phyloP scores from a whole-genome alignment of 2,329 filamentous ascomycete species.

The Anisogramma anomala region DNA sequence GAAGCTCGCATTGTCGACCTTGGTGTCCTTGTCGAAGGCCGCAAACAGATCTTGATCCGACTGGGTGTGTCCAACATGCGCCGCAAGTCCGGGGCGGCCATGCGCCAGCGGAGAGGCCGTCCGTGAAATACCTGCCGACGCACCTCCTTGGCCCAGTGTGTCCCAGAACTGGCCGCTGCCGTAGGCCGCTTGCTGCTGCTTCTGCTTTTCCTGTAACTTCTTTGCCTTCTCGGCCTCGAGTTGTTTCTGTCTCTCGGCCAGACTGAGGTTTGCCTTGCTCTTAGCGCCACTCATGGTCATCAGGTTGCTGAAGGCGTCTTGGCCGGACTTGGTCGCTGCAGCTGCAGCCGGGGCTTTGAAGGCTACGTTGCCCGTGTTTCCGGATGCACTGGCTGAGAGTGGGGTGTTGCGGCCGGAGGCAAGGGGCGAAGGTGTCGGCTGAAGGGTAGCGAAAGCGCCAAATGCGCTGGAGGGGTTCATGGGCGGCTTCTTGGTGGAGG shows the following conservation, averaged over 20 bases:
- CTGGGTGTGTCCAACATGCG: constrained; percentile 23
- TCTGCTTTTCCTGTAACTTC: constrained; percentile 64
- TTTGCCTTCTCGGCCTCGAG: constrained; percentile 53
- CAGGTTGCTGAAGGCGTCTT: constrained; percentile 70
- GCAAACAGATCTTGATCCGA: constrained; percentile 56
- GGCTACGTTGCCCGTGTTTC: constrained; percentile 21
- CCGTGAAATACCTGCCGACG: constrained; percentile 31
- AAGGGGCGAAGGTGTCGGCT: constrained; percentile 44
- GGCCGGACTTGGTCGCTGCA: constrained; percentile 36
- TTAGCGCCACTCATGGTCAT: constrained; percentile 53
- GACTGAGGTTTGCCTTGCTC: constrained; percentile 56
- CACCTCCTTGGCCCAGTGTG: constrained; percentile 44
- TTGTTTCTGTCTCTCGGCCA: constrained; percentile 66
- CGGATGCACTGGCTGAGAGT: constrained; percentile 38
- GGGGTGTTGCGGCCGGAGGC: constrained; percentile 46
- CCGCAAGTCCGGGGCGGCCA: constrained; percentile 21
- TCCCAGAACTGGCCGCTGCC: constrained; percentile 70
- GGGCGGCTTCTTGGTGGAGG: constrained; percentile 27
- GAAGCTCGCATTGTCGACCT: constrained; percentile 55
- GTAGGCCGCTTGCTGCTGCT: constrained; percentile 64
- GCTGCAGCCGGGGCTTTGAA: constrained; percentile 27
- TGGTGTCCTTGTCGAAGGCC: constrained; percentile 54
- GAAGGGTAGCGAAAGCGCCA: constrained; percentile 38
- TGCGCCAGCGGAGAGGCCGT: constrained; percentile 32
- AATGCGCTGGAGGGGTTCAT: constrained; percentile 30